Evolutionary conservation across 352 stramenopile genomes (phyloP), one percentile per base, ranked within the genome.

Genomic region (Thraustotheca clavata): DNA sequence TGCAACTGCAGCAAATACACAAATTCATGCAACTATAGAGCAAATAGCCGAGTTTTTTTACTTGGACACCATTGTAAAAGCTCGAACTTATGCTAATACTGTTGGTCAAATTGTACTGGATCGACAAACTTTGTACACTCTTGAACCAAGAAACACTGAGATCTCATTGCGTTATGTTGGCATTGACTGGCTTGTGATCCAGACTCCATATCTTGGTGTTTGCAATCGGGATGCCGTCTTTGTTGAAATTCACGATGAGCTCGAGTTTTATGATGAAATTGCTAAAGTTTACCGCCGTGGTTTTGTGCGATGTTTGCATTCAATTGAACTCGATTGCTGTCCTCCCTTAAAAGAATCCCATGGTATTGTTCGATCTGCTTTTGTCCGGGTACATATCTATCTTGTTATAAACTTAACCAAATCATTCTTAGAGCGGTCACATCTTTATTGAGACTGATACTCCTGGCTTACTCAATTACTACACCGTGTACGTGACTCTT

Each of bases 281-380:
- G 43, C 43, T 31, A 52, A 52, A 24, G 43, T 52, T 9, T 79
- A 81, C 3, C 73, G 83, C 0, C 69, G 70, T 11, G 83, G 83
- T 16, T 93, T 89, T 47, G 77, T 73, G 47, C 78, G 81, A 0
- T 90, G 81, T 59, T 62, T 86, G 32, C 83, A 93, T 69, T 91
- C 81, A 29, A 83, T 93, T 54, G 90, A 89, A 67, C 88, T 93
- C 69, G 83, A 89, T 62, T 85, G 74, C 63, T 93, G 83, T n/a
- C 83, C 81, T 0, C 76, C 90, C 43, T 86, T 93, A 76, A 79
- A 93, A 61, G 82, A 87, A 67, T 72, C 70, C 16, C 80, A 91
- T 50, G 75, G 77, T 4, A 88, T 88, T 36, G 80, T 93, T 34
- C 73, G 81, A n/a, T 14, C 52, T 20, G 22, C 52, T 9, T 27